Base-by-base conservation (phyloP, 2,329 filamentous ascomycete genomes). In the Penicillium sp. region DNA sequence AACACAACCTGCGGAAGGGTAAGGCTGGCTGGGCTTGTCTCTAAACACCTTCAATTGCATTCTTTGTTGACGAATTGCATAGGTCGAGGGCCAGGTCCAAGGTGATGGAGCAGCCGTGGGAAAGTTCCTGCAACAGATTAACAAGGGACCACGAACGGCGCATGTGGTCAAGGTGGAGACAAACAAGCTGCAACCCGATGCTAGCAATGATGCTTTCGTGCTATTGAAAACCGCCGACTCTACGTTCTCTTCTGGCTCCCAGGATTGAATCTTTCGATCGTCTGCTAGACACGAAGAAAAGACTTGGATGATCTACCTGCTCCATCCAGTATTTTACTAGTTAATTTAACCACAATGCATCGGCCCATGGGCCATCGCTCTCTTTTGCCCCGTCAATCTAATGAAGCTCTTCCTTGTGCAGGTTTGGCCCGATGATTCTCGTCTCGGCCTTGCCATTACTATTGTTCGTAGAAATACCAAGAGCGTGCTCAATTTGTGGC, bases 61-160 rank as follows among this genome's bases (percentile, higher is more conserved):
- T 13, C 9, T 7, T 9, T 9, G 50, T 39, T 39, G 3, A 44
- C 27, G 15, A 37, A 33, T 9, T 13, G 37, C 38, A 48, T 57
- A 95, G 89, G 91, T 97, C 41, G 83, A 89, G 64, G 92, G 92
- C 24, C 91, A 96, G 72, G 90, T 86, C 4, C 92, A 97, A 67
- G 91, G 89, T 27, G 76, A 80, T 1, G 77, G 83, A 1, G 78
- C 82, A 0, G 71, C 78, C 2, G 67, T 97, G 24, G 71, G 82
- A 45, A 80, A 82, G 47, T 86, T 96, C 57, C 72, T 95, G 31
- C 81, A 86, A 58, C 83, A 89, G 54, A 74, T 96, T 41, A 80
- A 89, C 62, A 79, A 82, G 45, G 92, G 92, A 0, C 91, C 91
- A 0, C 74, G 77, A 1, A 77, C 81, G 47, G 84, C 91, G 1